Evolutionary conservation across 2,329 filamentous ascomycete genomes (phyloP), one percentile per base, ranked within the genome.

Genomic region (Fusarium beomiforme): DNA sequence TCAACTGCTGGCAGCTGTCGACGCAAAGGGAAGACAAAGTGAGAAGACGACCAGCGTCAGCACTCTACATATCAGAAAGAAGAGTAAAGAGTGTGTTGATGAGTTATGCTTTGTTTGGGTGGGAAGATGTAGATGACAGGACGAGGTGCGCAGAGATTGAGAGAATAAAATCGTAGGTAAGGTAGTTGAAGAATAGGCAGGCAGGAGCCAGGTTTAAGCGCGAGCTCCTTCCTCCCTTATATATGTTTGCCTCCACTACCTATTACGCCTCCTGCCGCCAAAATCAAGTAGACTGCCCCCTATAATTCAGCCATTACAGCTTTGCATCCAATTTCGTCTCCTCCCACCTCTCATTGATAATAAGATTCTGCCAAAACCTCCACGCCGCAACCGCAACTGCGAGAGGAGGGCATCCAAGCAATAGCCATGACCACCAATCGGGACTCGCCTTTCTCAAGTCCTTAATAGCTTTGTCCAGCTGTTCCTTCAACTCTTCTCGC

Each of bases 381-480:
- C 91, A 95, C 31, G 89, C 81, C 0, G 90, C 93, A 62, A 90
- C 87, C 14, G 87, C 82, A 23, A 90, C 87, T 2, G 91, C 95
- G 71, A 97, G 76, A 42, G 94, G 94, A 70, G 95, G 95, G 78
- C 88, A 92, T 41, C 91, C 81, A 71, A 90, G 82, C 69, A 91
- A 78, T 71, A 92, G 63, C 88, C 89, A 92, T n/a, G 89, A 89
- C 95, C 96, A 98, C 93, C 94, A 97, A 68, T 83, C 81, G 10
- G 93, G 93, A 79, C 92, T 96, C 21, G 83, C 81, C 47, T 77
- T 83, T 75, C 85, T 86, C 39, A 98, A 83, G 66, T 86, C 85
- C 7, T 76, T 78, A 83, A 98, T 89, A 11, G 91, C 92, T 64
- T 83, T 84, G 55, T 86, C 85, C 14, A 98, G 83, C 79, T 93